Base-by-base conservation (phyloP, 2,329 filamentous ascomycete genomes). In the Akanthomyces muscarius region DNA sequence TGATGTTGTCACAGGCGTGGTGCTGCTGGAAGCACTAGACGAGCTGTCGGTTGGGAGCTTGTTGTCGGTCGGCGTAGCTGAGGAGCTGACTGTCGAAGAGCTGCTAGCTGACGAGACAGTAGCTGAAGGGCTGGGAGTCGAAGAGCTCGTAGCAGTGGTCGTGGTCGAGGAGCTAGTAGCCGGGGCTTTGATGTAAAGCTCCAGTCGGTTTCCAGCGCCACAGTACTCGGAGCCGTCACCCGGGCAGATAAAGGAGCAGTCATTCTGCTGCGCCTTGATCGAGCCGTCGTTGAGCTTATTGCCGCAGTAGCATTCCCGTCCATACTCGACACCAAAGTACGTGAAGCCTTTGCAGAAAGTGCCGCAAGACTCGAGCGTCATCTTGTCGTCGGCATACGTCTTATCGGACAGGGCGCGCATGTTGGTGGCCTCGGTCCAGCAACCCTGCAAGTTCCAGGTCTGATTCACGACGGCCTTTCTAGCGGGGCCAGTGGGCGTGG, bases 231-330 rank as follows among this genome's bases (percentile, higher is more conserved):
- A 66, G 7, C 61, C 66, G 41, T 77, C 69, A 0, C 76, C 76
- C 0, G 68, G 65, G 10, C 76, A 78, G 0, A 65, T 63, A 30
- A 75, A 72, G 2, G 69, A 72, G 63, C 76, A 77, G 11, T 76
- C 74, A 0, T 65, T 66, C 14, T 75, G 69, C 25, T 72, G 70
- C 0, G 72, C 72, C 38, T 70, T 66, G 18, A 66, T 64, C 23
- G 71, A 71, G 5, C 71, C 73, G 0, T 65, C 62, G 3, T 70
- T 71, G 3, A 77, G 64, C 1, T 53, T 63, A 25, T 76, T 71
- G 0, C 76, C 76, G 36, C 76, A 78, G 55, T 72, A 78, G 59
- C 76, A 78, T 61, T 78, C 75, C 0, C 73, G 61, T 3, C 71
- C 75, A 38, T 77, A 77, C 33, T 76, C 74, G 3, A 67, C 63